Base-by-base conservation (phyloP, 176 grass and related monocot species). In the Otatea glauca region DNA sequence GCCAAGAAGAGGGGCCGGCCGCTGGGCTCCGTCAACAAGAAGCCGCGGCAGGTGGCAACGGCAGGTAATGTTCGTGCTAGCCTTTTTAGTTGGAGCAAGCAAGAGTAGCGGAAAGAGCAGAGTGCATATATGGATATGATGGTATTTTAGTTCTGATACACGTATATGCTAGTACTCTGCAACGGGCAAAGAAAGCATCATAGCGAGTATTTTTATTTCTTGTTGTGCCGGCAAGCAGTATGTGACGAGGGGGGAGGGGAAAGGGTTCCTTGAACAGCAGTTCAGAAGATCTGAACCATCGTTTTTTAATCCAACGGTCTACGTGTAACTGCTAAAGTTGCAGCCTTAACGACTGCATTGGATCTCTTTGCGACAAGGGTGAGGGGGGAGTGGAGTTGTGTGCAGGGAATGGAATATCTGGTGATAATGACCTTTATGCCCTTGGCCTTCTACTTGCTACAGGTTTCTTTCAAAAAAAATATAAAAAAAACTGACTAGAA, bases 1-100 rank as follows among this genome's bases (percentile, higher is more conserved):
- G 54, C 38, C 48, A 86, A 86, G 81, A 86, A 77, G 73, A 87
- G 53, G 60, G 85, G 82, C 7, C 77, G 85, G 42, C 85, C 61
- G 25, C 68, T 25, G 25, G 91, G 88, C 47, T 68, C 81, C 34
- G n/a, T 59, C 20, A 90, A 68, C 53, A 88, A 83, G 79, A 82
- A 66, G 77, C 83, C 74, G 77, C 76, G 32, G 38, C 85, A 83
- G 43, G 67, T 53, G 60, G 67, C 82, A 34, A 51, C 85, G 41
- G 53, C 76, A 66, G 88, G 91, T 93, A 88, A 81, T 50, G 54
- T 39, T 66, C 5, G 50, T 83, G 41, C 6, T 35, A 37, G 21
- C 41, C 48, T 62, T 82, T 34, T 76, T 56, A 69, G 5, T 39
- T 47, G 5, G 24, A 75, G 50, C 51, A 37, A 70, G 24, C 56